Evolutionary conservation across 164 flowering plant genomes (phyloP), one percentile per base, ranked within the genome.

Genomic region (Berberis thunbergii): DNA sequence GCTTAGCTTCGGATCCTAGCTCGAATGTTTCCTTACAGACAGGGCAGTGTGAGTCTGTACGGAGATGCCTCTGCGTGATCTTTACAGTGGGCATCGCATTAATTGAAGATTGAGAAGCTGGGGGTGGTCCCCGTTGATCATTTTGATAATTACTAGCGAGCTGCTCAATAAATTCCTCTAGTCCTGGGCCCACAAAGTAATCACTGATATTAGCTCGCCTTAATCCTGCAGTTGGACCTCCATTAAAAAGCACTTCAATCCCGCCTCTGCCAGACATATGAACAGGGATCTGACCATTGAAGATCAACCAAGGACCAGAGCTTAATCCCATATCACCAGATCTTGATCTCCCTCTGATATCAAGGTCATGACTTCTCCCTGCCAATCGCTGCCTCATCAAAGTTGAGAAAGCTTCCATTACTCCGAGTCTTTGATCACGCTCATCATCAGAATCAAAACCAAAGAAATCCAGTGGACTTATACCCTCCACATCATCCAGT

Each of bases 21-120:
- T 87, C 90, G 57, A 91, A 88, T 60, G 69, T 80, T 13, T 91
- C 97, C 74, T 85, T 80, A 74, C 97, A 91, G 52, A 88, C 89
- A 3, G 97, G 80, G 66, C 96, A 87, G 61, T 83, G 91, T 3
- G 88, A 75, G 68, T 89, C 98, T 4, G 79, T 74, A 40, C 88
- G 85, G 57, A 87, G 81, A 75, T 91, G 88, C 71, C 73, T 82
- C 65, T 79, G 84, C 4, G 80, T 61, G 67, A 91, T 87, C 78
- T 76, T 87, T 44, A 91, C 63, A 0, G 90, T 87, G 6, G 96
- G 96, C 85, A 91, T 77, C 8, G 91, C 83, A 64, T 87, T 83
- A 49, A 91, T 89, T 3, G 86, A 70, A 44, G 91, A 80, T 67
- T 77, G 77, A 10, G 96, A 44, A 3, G 98, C 96, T 38, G 96